Base-by-base conservation (phyloP, 2,329 filamentous ascomycete genomes). In the Fusarium duplospermum region DNA sequence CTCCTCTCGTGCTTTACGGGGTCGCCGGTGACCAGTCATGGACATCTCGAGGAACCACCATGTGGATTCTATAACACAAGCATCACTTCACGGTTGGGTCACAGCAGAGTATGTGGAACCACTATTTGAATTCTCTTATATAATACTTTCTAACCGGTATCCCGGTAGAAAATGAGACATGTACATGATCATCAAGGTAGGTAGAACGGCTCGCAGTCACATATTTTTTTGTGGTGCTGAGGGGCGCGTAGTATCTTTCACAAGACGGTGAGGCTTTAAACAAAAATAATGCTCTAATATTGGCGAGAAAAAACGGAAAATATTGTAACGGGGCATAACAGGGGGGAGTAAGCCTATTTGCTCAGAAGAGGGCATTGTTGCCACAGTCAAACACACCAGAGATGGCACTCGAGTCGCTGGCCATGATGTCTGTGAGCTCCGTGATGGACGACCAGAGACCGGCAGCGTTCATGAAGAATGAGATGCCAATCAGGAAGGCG, bases 381-480 rank as follows among this genome's bases (percentile, higher is more conserved):
- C 80, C 81, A 61, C 81, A 83, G 52, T 78, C 79, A 64, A 83
- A 82, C 22, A 80, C 76, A 2, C 81, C 80, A 57, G 78, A 71
- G 33, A 82, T 74, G 14, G 73, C 68, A 61, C 76, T 78, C 9
- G 77, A 73, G 16, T 75, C 69, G 47, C 76, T 71, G 63, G 78
- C 64, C 69, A 80, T 82, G 52, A 81, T 73, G 45, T 81, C 80
- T 45, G 79, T 63, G 69, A 83, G 70, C 61, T 78, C 79, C 11
- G 75, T 77, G 33, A 83, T 77, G 35, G 81, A 79, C 14, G 81
- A 79, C 80, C 80, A 83, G 67, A 83, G 71, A 20, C 81, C 81
- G 22, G 79, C 81, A 13, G 77, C 77, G 67, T 83, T 83, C 77
- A 82, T 81, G 63, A 83, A 82, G 33, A 82, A 62, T 16, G 80